Percentiles rank a stretch among this genome's conserved stretches.
phyloP scores from a whole-genome alignment of 345 rosid genomes.

The Syzygium aromaticum region DNA sequence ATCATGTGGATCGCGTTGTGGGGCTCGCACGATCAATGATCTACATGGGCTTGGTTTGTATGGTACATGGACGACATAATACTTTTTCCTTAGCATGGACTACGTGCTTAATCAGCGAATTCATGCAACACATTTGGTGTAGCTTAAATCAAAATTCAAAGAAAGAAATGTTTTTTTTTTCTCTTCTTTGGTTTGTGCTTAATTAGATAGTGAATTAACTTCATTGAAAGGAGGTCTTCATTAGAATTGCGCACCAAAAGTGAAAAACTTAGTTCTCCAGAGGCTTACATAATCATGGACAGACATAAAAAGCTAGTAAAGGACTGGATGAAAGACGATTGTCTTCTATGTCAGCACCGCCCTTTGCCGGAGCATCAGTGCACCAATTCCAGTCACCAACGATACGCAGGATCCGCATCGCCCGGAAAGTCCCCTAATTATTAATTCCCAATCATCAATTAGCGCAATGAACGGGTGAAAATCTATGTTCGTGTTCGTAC shows the following conservation, averaged over 20 bases:
- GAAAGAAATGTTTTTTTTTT: no score
- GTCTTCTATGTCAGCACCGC: no score
- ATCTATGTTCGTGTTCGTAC: no score
- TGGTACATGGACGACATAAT: neutral
- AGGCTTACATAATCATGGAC: no score
- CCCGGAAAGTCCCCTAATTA: no score
- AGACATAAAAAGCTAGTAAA: no score
- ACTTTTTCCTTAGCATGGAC: neutral
- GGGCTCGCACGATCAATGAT: neutral
- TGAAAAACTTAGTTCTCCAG: neutral
- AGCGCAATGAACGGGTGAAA: no score
- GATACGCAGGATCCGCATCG: no score
- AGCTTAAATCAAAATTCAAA: neutral
- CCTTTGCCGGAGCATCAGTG: no score
- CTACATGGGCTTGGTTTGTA: neutral
- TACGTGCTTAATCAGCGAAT: neutral
- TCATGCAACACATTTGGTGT: neutral
- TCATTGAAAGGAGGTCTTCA: neutral
- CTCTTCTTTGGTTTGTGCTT: neutral
- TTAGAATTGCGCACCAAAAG: neutral
- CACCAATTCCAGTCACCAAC: no score
- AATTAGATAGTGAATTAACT: neutral
- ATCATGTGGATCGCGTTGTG: neutral
- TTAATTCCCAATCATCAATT: no score
- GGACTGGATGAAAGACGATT: no score